These are phyloP conservation scores for Brassica cretica DNA, from an alignment of 345 rosid species.

Conservation along the genomic window DNA sequence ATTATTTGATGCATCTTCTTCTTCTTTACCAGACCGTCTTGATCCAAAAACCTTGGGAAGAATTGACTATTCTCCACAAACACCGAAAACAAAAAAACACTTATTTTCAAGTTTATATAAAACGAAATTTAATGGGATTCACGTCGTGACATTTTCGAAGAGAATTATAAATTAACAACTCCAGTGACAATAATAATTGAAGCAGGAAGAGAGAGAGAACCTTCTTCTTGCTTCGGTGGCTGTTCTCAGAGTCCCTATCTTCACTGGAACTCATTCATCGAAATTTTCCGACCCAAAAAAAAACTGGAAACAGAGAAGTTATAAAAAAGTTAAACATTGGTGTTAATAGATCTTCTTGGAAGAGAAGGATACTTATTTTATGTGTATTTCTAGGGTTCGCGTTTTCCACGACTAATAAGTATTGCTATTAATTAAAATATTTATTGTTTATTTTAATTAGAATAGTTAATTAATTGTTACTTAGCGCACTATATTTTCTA, in stretches of 20 bases:
- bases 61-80: conserved; percentile 45
- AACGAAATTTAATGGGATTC: conserved; percentile 33
- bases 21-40: conserved; percentile 46
- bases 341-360: conserved; percentile 36
- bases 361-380: conserved; percentile 11
- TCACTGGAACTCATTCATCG: conserved; percentile 36
- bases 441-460: not conserved
- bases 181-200: not conserved
- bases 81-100: not conserved
- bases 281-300: conserved; percentile 6
- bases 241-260: conserved; percentile 44
- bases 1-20: conserved; percentile 39
- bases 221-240: conserved; percentile 59
- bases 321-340: conserved; percentile 2
- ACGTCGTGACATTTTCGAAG: conserved; percentile 28
- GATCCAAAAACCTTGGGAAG: conserved; percentile 75
- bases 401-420: conserved; percentile 17
- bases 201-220: conserved; percentile 36
- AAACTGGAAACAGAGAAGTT: conserved; percentile 13
- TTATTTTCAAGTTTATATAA: not conserved
- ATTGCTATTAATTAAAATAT: not conserved
- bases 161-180: not conserved
- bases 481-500: too few relatives aligned
- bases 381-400: conserved; percentile 17
- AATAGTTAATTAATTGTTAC: not conserved